These are phyloP conservation scores for Candida coleopterorum DNA, from an alignment of 805 yeast species.

Conservation along the genomic window DNA sequence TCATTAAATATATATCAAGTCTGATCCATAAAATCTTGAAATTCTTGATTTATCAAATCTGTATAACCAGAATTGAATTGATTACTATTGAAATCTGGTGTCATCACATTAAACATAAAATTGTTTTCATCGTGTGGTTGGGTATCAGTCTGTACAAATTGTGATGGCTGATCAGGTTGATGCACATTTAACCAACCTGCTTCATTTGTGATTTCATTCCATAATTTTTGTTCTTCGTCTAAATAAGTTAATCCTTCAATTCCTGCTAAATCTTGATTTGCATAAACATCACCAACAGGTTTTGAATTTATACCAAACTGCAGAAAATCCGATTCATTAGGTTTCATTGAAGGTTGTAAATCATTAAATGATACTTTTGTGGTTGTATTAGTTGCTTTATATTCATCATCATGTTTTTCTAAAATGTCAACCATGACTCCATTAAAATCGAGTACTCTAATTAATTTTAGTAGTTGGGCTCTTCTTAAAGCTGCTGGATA, in stretches of 20 bases:
- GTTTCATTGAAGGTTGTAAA: conserved; percentile 5
- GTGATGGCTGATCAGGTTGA: conserved; percentile 10
- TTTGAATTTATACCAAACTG: conserved; percentile 14
- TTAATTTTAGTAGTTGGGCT: conserved; percentile 62
- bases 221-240: conserved; percentile 47
- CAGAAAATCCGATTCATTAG: conserved; percentile 20
- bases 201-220: conserved; percentile 76
- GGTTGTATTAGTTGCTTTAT: neutral
- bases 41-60: conserved; percentile 36
- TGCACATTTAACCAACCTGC: conserved; percentile 62
- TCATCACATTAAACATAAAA: conserved; percentile 1
- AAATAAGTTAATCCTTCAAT: conserved; percentile 39
- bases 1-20: conserved; percentile 2
- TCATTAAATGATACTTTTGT: conserved; percentile 1
- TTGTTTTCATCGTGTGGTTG: conserved; percentile 5
- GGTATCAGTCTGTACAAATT: neutral
- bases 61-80: conserved; percentile 22
- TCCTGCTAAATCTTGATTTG: conserved; percentile 34
- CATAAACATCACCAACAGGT: conserved; percentile 28
- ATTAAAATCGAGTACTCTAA: conserved; percentile 63
- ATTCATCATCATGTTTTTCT: conserved; percentile 51
- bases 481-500: conserved; percentile 75
- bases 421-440: conserved; percentile 57
- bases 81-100: neutral
- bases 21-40: conserved; percentile 23